Evolutionary conservation across 2,329 filamentous ascomycete species (phyloP), one percentile per base, ranked within the genome.

Genomic region (Grosmannia huntii): DNA sequence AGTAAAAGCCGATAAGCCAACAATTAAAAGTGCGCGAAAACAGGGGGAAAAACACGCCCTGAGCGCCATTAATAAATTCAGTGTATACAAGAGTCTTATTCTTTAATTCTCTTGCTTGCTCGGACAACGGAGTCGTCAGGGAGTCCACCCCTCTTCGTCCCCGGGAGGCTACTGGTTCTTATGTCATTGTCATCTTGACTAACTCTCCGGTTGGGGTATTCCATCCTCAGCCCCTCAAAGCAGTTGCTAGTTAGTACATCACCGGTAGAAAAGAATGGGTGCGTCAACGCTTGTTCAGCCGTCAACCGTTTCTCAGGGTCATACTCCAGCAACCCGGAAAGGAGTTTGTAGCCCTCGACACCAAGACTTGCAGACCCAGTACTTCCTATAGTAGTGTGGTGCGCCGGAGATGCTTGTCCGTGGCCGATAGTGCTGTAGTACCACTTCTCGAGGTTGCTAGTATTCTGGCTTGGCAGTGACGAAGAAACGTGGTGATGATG

Each of bases 111-210:
- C 72, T 87, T 87, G 4, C 73, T 72, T 0, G 82, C 81, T 41
- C 83, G 72, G 51, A 84, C 75, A n/a, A 95, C 67, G 21, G 75
- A 75, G 56, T 96, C 92, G 67, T 97, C 92, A 0, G 87, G 87
- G 48, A 96, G 68, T 0, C 88, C 92, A 63, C 87, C 92, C 60
- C 91, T 78, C 74, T 97, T 97, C 0, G 91, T 96, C 0, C 92
- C 94, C 0, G 92, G 90, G 41, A 96, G 71, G 69, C 90, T 95
- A 50, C 86, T 85, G 0, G 89, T 91, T n/a, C 89, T 79, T 59
- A 97, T 96, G 70, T 97, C 94, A 65, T 96, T 95, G 68, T 96
- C 90, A 67, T 99, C 94, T 66, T 95, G 86, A 65, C 87, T 96
- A 48, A 99, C 91, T 54, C 92, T 82, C 9, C 94, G 81, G 67